phyloP scores from a whole-genome alignment of 1,284 basidiomycete species.

The Pseudozyma hubeiensis region DNA sequence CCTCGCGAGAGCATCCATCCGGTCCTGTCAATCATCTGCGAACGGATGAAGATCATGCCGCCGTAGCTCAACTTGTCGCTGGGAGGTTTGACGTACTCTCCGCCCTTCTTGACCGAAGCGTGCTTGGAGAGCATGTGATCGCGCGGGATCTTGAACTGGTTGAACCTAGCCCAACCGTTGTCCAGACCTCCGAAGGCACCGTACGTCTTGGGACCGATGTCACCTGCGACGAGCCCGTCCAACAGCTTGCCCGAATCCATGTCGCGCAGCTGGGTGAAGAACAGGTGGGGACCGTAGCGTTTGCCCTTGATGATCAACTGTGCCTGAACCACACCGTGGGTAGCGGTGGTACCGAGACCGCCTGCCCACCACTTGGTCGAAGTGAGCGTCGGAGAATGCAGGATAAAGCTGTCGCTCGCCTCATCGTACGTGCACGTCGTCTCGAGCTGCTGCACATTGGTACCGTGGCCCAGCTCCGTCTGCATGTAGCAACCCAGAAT shows the following conservation, averaged over 20 bases:
- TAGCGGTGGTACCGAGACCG: conserved; percentile 78
- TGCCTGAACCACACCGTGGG: conserved; percentile 83
- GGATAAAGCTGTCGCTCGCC: conserved; percentile 78
- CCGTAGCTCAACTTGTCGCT: conserved; percentile 82
- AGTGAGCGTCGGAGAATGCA: conserved; percentile 81
- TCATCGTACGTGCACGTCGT: conserved; percentile 82
- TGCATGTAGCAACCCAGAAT: conserved; percentile 67
- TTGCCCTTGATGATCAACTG: conserved; percentile 78
- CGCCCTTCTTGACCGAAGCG: conserved; percentile 77
- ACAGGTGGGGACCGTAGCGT: conserved; percentile 80
- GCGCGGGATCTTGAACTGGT: conserved; percentile 79
- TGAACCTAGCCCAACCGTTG: conserved; percentile 78
- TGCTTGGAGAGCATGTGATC: conserved; percentile 82
- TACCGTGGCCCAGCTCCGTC: conserved; percentile 77
- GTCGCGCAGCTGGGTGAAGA: conserved; percentile 72
- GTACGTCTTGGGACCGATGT: conserved; percentile 77
- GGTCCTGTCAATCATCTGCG: conserved; percentile 74
- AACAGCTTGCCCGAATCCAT: conserved; percentile 75
- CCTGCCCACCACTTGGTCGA: conserved; percentile 84
- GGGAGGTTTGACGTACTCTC: conserved; percentile 77
- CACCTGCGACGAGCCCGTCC: conserved; percentile 78
- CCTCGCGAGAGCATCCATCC: conserved; percentile 77
- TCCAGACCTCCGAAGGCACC: conserved; percentile 75
- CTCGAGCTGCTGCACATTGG: conserved; percentile 72
- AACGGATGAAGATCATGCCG: conserved; percentile 72